A percentile compares a stretch with the other conserved stretches of the same genome.
Evolutionary conservation across 2,329 filamentous ascomycete genomes (phyloP).

Genomic region (Orbilia brochopaga): DNA sequence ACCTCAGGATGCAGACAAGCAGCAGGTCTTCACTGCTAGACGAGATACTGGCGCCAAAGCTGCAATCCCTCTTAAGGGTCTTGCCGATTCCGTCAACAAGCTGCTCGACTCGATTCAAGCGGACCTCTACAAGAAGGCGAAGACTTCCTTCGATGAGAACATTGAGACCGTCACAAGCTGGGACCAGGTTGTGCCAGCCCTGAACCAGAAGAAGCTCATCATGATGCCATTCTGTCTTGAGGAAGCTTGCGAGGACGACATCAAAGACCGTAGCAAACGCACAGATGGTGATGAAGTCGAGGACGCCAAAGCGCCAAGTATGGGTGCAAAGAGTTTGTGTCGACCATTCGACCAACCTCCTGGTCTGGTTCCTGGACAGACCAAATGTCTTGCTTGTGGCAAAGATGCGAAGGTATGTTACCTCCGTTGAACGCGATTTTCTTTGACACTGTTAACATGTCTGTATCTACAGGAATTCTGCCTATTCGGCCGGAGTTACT

Average conservation of each 20-base stretch:
- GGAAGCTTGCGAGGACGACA: slow-evolving; percentile 85
- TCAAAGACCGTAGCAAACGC: slow-evolving; percentile 82
- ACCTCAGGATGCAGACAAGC: slow-evolving; percentile 86
- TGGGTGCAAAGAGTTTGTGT: slow-evolving; percentile 78
- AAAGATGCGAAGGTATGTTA: slow-evolving; percentile 54
- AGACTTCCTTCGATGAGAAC: slow-evolving; percentile 78
- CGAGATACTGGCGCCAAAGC: slow-evolving; percentile 86
- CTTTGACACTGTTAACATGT: neutral
- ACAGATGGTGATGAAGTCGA: slow-evolving; percentile 69
- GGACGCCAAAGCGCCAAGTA: slow-evolving; percentile 74
- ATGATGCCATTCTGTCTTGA: slow-evolving; percentile 80
- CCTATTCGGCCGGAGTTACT: slow-evolving; percentile 51
- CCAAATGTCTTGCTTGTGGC: slow-evolving; percentile 72
- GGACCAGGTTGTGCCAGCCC: slow-evolving; percentile 86
- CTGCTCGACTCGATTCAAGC: slow-evolving; percentile 88
- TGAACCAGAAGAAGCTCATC: slow-evolving; percentile 91
- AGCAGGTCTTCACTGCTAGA: slow-evolving; percentile 81
- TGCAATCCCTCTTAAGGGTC: slow-evolving; percentile 75
- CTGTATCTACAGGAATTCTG: slow-evolving; percentile 36
- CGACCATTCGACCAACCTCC: slow-evolving; percentile 87
- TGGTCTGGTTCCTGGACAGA: slow-evolving; percentile 77
- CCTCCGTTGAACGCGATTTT: neutral
- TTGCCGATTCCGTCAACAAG: slow-evolving; percentile 74
- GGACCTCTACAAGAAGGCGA: slow-evolving; percentile 79
- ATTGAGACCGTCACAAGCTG: slow-evolving; percentile 81